Base-by-base conservation (phyloP, 2,329 filamentous ascomycete species). In the Fonsecaea multimorphosa region DNA sequence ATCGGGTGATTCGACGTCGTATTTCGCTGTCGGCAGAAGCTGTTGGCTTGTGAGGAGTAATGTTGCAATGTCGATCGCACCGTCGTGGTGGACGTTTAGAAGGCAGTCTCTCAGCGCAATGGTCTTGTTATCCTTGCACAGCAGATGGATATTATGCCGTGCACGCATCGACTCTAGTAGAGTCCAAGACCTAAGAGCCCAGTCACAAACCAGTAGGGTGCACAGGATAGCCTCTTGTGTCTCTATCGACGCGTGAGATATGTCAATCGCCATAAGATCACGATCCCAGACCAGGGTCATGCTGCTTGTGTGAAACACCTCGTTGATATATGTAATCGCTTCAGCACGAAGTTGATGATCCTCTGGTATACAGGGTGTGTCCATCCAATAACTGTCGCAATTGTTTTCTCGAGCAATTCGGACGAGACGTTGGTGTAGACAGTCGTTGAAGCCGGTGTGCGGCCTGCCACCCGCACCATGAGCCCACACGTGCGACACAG, bases 341-440 rank as follows among this genome's bases (percentile, higher is more conserved):
- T 76, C 74, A 46, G 44, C 16, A 11, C 74, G 66, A 2, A 74
- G 71, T 3, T 62, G 31, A 14, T 70, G 19, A 19, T 73, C 70
- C 0, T 63, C 64, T 1, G 74, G 73, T 14, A 76, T 73, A 56
- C 74, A 75, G 19, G 72, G 58, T 0, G 72, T 70, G 64, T 76
- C 74, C 62, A 75, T 74, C 74, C 74, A 76, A 44, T 75, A 75
- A 0, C 74, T 74, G 3, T 69, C 62, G 56, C 74, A 75, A 29
- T 67, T 69, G 0, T 72, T 19, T 4, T 40, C 12, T 29, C 31
- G 52, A 1, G 73, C 73, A 9, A 75, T 60, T 2, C 32, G 12
- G 19, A 36, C 34, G 53, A 73, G 75, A 12, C 74, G 66, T 2
- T 62, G 55, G 51, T 75, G 73, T 12, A 75, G 64, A 46, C 73